phyloP scores from a whole-genome alignment of 345 rosid species.

The Lagerstroemia speciosa region DNA sequence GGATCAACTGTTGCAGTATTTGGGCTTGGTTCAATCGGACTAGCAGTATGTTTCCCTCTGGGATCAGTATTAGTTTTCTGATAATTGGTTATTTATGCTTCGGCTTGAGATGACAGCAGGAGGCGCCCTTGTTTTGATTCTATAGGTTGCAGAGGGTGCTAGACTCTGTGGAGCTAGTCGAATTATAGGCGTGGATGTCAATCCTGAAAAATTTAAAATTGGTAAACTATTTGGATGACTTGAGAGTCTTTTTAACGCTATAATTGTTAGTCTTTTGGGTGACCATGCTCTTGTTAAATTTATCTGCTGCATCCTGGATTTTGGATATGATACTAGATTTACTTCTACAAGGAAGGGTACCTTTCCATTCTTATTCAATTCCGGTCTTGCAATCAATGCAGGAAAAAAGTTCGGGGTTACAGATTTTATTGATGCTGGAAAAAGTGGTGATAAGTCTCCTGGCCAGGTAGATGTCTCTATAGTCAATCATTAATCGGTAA shows the following conservation, averaged over 20 bases:
- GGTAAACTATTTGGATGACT: constrained; percentile 30
- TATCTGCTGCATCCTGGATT: background rate
- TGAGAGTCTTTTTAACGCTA: background rate
- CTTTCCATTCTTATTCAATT: background rate
- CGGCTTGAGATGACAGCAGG: background rate
- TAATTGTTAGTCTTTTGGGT: background rate
- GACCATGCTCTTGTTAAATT: background rate
- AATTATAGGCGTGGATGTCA: constrained; percentile 71
- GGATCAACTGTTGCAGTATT: constrained; percentile 83
- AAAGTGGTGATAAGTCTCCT: constrained; percentile 33
- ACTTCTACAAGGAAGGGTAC: background rate
- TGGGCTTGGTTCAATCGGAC: constrained; percentile 81
- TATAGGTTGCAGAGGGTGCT: constrained; percentile 81
- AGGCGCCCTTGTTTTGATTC: background rate
- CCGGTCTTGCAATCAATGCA: constrained; percentile 11
- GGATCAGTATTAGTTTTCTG: background rate
- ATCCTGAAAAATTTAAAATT: constrained; percentile 51
- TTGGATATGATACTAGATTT: background rate
- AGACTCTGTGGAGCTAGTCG: constrained; percentile 66
- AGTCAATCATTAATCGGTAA: background rate
- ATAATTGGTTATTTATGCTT: background rate
- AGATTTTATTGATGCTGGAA: constrained; percentile 52
- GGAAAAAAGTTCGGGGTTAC: constrained; percentile 68
- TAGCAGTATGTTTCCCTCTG: constrained; percentile 48
- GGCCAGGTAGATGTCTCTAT: constrained; percentile 43